Evolutionary conservation across 2,329 filamentous ascomycete genomes (phyloP).

Genomic region (Lomentospora prolificans): DNA sequence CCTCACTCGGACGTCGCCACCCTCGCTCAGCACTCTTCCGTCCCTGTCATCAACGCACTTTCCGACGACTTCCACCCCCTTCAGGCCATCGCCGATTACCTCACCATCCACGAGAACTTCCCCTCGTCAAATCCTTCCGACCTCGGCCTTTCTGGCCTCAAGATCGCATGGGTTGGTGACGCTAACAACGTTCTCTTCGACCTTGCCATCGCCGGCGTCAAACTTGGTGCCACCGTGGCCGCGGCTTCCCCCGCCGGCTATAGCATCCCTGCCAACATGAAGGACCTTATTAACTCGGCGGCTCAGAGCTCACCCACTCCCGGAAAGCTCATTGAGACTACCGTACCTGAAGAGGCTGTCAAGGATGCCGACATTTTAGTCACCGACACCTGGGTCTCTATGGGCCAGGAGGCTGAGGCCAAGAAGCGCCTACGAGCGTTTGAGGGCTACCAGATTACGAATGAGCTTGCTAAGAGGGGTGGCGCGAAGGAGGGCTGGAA

Average conservation of each 20-base stretch:
- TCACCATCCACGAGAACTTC: constrained; percentile 79
- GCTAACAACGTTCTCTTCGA: constrained; percentile 97
- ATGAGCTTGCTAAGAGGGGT: constrained; percentile 70
- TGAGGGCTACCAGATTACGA: constrained; percentile 82
- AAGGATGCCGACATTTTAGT: constrained; percentile 82
- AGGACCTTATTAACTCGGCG: constrained; percentile 58
- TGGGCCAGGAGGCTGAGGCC: constrained; percentile 89
- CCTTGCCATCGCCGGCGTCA: constrained; percentile 76
- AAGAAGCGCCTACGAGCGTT: constrained; percentile 72
- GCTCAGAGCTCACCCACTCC: constrained; percentile 45
- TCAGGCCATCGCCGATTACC: constrained; percentile 87
- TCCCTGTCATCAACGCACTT: constrained; percentile 79
- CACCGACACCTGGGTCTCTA: constrained; percentile 96
- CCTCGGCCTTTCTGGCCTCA: constrained; percentile 70
- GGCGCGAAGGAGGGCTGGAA: constrained; percentile 86
- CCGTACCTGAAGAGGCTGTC: constrained; percentile 72
- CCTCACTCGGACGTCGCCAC: constrained; percentile 65
- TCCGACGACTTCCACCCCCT: constrained; percentile 89
- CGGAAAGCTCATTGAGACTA: constrained; percentile 65
- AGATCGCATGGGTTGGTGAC: constrained; percentile 93
- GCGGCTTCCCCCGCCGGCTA: constrained; percentile 84
- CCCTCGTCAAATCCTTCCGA: constrained; percentile 31
- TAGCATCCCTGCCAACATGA: constrained; percentile 68
- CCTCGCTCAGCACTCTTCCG: constrained; percentile 61
- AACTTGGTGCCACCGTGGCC: constrained; percentile 75